These are phyloP conservation scores for Solanum okadae DNA, from an alignment of 257 asterid genomes.

Conservation along the genomic window DNA sequence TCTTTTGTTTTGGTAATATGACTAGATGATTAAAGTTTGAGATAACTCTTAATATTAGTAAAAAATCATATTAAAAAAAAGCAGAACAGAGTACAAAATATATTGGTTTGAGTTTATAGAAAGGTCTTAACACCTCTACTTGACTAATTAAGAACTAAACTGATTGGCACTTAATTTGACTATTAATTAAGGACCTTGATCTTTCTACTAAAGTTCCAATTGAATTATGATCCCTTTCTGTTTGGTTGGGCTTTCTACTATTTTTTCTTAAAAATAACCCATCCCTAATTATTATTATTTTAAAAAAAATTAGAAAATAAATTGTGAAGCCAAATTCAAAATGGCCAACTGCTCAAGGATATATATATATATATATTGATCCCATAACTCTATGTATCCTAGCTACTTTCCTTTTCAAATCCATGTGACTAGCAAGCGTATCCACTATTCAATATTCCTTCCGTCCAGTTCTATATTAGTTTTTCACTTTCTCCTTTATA, in stretches of 20 bases:
- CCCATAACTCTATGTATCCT: not conserved
- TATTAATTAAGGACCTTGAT: not conserved
- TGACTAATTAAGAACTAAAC: not conserved
- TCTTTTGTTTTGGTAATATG: too few species aligned
- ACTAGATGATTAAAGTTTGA: not conserved
- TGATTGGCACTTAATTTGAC: not conserved
- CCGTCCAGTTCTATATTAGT: not conserved
- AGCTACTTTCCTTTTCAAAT: not conserved
- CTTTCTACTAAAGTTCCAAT: not conserved
- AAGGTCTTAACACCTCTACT: not conserved
- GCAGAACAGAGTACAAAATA: not conserved
- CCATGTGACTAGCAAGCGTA: not conserved
- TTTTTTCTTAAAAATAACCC: not conserved
- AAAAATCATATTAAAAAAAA: not conserved
- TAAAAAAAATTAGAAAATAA: not conserved
- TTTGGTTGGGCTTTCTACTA: not conserved
- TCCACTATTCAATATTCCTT: not conserved
- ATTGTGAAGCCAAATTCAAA: not conserved
- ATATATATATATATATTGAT: not conserved
- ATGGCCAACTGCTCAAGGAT: not conserved
- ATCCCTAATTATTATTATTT: not conserved
- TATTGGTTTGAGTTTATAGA: not conserved
- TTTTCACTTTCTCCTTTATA: rapidly evolving
- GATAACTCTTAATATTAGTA: too few species aligned
- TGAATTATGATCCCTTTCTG: not conserved